A percentile compares a stretch with the other conserved stretches of the same genome.
Conservation (phyloP, 805 yeast genomes). For the Candida chilensis region DNA sequence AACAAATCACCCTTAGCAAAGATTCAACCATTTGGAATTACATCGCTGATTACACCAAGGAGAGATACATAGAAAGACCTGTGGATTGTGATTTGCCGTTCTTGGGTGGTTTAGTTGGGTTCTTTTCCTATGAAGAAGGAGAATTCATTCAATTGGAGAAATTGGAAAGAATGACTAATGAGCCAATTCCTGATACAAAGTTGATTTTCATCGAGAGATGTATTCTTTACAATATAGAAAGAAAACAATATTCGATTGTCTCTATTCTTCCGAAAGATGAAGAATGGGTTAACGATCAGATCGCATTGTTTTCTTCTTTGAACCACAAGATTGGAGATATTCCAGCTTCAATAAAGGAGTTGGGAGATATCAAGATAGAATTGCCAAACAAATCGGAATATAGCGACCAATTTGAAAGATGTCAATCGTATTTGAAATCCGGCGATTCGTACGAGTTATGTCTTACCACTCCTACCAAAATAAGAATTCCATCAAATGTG, state of each 20-base stretch:
- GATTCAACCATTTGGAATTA: conserved; percentile 39
- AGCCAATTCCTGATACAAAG: conserved; percentile 60
- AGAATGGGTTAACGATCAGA: conserved; percentile 20
- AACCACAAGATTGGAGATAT: conserved; percentile 10
- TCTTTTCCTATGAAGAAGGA: conserved; percentile 85
- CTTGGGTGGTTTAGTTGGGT: conserved; percentile 86
- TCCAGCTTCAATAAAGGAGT: conserved; percentile 13
- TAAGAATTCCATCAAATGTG: conserved; percentile 38
- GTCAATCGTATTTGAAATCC: conserved; percentile 57
- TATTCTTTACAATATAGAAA: conserved; percentile 42
- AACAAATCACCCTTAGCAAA: conserved; percentile 1
- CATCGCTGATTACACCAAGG: conserved; percentile 38
- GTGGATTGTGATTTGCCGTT: conserved; percentile 54
- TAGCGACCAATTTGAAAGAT: conserved; percentile 40
- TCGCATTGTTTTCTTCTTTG: conserved; percentile 3
- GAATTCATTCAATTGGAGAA: conserved; percentile 25
- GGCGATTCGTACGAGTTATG: conserved; percentile 96
- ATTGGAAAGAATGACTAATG: conserved; percentile 25
- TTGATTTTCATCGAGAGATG: conserved; percentile 62
- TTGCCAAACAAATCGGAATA: conserved; percentile 51
- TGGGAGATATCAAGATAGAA: conserved; percentile 22
- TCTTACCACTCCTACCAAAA: conserved; percentile 65
- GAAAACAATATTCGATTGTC: conserved; percentile 37
- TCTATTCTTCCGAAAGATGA: conserved; percentile 35
- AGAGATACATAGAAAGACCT: conserved; percentile 15